A percentile compares a stretch with the other conserved stretches of the same genome.
Evolutionary conservation across 495 filamentous ascomycete species (phyloP).

Genomic region (Schizothecium vesticola): DNA sequence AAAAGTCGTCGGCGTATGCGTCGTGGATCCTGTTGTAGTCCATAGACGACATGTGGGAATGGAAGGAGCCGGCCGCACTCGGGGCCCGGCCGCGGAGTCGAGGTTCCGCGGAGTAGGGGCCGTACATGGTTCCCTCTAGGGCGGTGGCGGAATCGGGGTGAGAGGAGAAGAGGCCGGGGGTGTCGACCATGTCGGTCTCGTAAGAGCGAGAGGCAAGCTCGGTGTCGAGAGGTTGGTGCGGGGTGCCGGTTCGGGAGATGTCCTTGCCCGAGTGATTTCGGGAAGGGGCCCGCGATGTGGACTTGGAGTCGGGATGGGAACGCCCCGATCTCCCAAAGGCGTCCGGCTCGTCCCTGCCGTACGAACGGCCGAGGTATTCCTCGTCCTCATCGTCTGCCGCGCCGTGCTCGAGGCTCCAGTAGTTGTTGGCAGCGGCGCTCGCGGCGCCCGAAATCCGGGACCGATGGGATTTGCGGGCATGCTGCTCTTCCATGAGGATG

Average conservation of each 20-base stretch:
- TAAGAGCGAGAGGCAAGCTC: slow-evolving; percentile 30
- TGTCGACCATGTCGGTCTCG: slow-evolving; percentile 41
- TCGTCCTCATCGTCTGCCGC: slow-evolving; percentile 57
- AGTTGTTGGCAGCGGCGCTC: slow-evolving; percentile 35
- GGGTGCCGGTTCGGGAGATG: slow-evolving; percentile 40
- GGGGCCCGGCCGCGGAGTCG: slow-evolving; percentile 49
- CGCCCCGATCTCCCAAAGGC: slow-evolving; percentile 8
- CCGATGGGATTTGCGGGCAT: slow-evolving; percentile 48
- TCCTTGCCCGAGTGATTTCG: slow-evolving; percentile 41
- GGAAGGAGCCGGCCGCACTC: slow-evolving; percentile 56
- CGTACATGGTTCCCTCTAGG: slow-evolving; percentile 72
- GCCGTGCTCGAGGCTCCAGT: slow-evolving; percentile 79
- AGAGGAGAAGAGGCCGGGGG: slow-evolving; percentile 38
- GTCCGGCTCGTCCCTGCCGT: slow-evolving; percentile 27
- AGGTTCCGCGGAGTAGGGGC: slow-evolving; percentile 57
- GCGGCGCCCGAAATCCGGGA: slow-evolving; percentile 36
- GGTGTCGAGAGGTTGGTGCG: slow-evolving; percentile 36
- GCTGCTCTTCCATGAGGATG: slow-evolving; percentile 50
- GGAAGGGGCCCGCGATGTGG: slow-evolving; percentile 41
- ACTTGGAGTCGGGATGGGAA: slow-evolving; percentile 29
- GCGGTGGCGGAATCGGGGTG: slow-evolving; percentile 49
- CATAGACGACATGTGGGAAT: slow-evolving; percentile 55
- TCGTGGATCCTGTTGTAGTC: slow-evolving; percentile 49
- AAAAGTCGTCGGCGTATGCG: slow-evolving; percentile 73
- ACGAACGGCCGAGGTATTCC: slow-evolving; percentile 32